Conservation (phyloP, 2,329 filamentous ascomycete species). For the Ramichloridium luteum region DNA sequence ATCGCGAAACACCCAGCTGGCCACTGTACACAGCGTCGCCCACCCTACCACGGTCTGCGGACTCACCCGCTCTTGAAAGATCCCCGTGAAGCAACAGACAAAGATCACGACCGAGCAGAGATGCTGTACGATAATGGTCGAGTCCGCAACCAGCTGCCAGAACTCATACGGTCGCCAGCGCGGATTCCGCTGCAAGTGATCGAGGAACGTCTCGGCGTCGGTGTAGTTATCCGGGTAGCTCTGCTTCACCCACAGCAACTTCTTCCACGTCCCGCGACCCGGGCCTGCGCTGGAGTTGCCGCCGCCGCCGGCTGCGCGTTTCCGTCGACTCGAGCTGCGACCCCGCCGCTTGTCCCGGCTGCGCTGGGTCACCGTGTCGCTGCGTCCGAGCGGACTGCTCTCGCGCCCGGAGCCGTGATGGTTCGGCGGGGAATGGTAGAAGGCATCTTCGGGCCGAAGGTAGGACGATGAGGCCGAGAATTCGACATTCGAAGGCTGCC, state of each 20-base stretch:
- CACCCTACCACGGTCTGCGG: constrained; percentile 80
- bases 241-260: constrained; percentile 95
- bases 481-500: constrained; percentile 20
- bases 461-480: constrained; percentile 22
- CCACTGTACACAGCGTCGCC: constrained; percentile 67
- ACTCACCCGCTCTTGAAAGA: constrained; percentile 75
- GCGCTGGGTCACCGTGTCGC: constrained; percentile 20
- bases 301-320: constrained; percentile 33
- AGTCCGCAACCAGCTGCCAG: constrained; percentile 90
- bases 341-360: constrained; percentile 40
- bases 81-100: constrained; percentile 83
- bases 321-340: constrained; percentile 53
- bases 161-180: constrained; percentile 92
- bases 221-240: constrained; percentile 98
- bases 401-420: constrained; percentile 19
- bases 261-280: constrained; percentile 64
- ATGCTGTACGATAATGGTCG: constrained; percentile 93
- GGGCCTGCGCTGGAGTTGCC: constrained; percentile 2
- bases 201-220: constrained; percentile 90
- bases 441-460: constrained; percentile 76
- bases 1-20: constrained; percentile 88
- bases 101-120: constrained; percentile 92
- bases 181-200: constrained; percentile 88
- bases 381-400: constrained; percentile 19
- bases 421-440: constrained; percentile 52